These are phyloP conservation scores for Yamadazyma triangularis DNA, from an alignment of 1,139 yeast genomes.

Conservation along the genomic window DNA sequence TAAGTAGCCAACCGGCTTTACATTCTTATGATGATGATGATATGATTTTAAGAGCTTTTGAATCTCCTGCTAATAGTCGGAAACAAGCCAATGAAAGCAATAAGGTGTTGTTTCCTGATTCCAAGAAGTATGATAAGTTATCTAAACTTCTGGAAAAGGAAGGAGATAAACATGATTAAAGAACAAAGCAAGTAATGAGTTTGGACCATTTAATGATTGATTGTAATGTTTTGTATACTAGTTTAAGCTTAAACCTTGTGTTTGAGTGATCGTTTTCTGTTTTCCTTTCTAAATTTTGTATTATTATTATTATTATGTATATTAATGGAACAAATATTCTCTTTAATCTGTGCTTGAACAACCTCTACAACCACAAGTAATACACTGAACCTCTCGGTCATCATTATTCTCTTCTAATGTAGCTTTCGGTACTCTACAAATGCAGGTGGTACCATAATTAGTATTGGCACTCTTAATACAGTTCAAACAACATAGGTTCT, in stretches of 20 bases:
- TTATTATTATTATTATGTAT: constrained; percentile 2
- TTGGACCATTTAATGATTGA: no score
- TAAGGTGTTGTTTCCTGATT: neutral
- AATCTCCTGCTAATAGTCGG: constrained; percentile 21
- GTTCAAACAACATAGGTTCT: constrained; percentile 74
- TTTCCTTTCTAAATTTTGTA: constrained; percentile 2
- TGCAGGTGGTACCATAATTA: constrained; percentile 66
- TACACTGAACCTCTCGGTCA: constrained; percentile 51
- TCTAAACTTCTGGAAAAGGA: no score
- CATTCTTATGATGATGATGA: constrained; percentile 55
- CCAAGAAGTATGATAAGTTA: neutral
- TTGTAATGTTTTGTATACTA: no score
- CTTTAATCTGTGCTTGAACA: constrained; percentile 74
- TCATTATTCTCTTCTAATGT: constrained; percentile 36
- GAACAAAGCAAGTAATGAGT: no score
- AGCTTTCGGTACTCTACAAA: constrained; percentile 79
- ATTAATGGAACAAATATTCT: neutral
- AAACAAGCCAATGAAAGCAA: neutral
- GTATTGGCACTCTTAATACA: constrained; percentile 69
- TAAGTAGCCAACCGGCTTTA: constrained; percentile 22
- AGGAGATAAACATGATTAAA: no score
- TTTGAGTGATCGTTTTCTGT: no score
- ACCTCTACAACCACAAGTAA: constrained; percentile 87
- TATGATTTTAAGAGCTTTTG: constrained; percentile 43
- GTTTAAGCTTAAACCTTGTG: no score